phyloP scores from a whole-genome alignment of 441 rosid genomes.

The Breynia disticha region DNA sequence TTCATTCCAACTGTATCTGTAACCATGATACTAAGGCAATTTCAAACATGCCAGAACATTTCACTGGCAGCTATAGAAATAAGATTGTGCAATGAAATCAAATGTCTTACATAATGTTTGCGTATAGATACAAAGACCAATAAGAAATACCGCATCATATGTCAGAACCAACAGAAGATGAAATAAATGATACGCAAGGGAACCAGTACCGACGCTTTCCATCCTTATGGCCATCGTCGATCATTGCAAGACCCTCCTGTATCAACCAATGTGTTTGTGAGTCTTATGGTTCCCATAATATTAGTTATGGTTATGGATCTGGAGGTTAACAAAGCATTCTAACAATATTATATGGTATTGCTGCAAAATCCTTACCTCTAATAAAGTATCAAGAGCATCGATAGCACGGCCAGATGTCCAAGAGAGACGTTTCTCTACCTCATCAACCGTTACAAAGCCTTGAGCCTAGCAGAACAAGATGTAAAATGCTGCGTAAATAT shows the following conservation, averaged over 20 bases:
- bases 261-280: constrained; percentile 17
- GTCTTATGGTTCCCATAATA: background rate
- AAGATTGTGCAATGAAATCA: too few relatives aligned
- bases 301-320: too few relatives aligned
- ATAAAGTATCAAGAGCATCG: constrained; percentile 67
- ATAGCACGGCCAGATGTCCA: constrained; percentile 83
- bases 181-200: constrained; percentile 71
- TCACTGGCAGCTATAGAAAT: too few relatives aligned
- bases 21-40: too few relatives aligned
- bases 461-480: constrained; percentile 37
- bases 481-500: background rate
- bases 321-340: background rate
- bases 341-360: background rate
- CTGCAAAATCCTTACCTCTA: constrained; percentile 39
- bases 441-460: constrained; percentile 82
- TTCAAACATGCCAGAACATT: too few relatives aligned
- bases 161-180: constrained; percentile 37
- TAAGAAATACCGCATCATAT: constrained; percentile 4
- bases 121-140: background rate
- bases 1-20: too few relatives aligned
- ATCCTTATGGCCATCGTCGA: constrained; percentile 72
- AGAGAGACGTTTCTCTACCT: constrained; percentile 57
- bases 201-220: constrained; percentile 80
- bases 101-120: too few relatives aligned
- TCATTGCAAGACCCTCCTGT: constrained; percentile 90